A percentile compares a stretch with the other conserved stretches of the same genome.
Evolutionary conservation across 371 early-diverging fungal genomes (phyloP).

Genomic region (Funneliformis caledonium): DNA sequence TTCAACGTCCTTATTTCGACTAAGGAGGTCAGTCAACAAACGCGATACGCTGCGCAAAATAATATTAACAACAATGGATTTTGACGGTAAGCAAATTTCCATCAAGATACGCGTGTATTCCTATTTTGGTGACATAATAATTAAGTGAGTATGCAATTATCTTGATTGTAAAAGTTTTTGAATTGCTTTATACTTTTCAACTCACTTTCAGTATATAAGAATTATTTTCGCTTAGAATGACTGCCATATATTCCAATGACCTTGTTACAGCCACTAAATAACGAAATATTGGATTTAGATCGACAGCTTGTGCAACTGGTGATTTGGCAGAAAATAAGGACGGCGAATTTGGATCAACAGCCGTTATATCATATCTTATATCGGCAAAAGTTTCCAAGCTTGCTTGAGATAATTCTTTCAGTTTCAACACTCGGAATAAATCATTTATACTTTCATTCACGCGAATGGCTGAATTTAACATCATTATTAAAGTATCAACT

Average conservation of each 20-base stretch:
- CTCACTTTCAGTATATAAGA: conserved; percentile 42
- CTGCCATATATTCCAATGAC: conserved; percentile 49
- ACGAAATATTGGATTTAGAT: conserved; percentile 46
- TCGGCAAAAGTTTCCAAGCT: conserved; percentile 11
- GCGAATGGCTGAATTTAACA: conserved; percentile 36
- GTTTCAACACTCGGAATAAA: background rate
- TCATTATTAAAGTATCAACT: conserved; percentile 43
- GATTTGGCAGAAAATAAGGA: conserved; percentile 47
- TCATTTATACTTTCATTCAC: background rate
- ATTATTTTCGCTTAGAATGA: conserved; percentile 48
- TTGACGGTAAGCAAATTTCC: conserved; percentile 47
- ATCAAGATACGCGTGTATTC: conserved; percentile 49
- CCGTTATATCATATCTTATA: conserved; percentile 34
- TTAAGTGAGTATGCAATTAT: background rate
- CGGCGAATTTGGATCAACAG: conserved; percentile 40
- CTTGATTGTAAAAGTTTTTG: background rate
- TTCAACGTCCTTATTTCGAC: conserved; percentile 45
- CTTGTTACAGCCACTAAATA: conserved; percentile 46
- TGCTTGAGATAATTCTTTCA: conserved; percentile 41
- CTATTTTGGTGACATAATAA: conserved; percentile 33
- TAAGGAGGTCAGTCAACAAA: conserved; percentile 43
- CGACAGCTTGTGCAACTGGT: conserved; percentile 45
- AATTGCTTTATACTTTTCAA: conserved; percentile 31
- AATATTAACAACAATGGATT: conserved; percentile 46
- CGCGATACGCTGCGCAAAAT: conserved; percentile 47